Base-by-base conservation (phyloP, 2,329 filamentous ascomycete species). In the Fusarium sp. region DNA sequence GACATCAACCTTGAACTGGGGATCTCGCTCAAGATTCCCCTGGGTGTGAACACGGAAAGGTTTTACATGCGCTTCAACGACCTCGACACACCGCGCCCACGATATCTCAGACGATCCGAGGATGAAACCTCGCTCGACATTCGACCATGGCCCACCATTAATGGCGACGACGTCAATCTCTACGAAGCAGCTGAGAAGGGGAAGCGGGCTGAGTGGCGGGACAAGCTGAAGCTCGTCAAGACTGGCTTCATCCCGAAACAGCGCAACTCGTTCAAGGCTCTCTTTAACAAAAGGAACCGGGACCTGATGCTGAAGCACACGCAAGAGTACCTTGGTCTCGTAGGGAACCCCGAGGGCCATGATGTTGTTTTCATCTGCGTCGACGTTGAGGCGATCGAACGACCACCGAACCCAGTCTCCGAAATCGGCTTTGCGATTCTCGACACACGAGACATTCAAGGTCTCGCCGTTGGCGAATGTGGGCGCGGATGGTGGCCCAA, bases 341-440 rank as follows among this genome's bases (percentile, higher is more conserved):
- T 65, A 20, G 72, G 64, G 10, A 43, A 64, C 5, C 57, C 59
- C 1, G 68, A 60, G 8, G 57, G 60, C 9, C 45, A 67, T 9
- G 71, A 80, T 25, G 75, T 79, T 6, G 87, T 97, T 9, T 93
- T 98, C 76, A 86, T 98, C 68, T 91, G 89, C 71, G 86, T 98
- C 52, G 97, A 99, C 77, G 85, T 97, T 35, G 97, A 99, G 82
- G 91, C 92, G 1, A 94, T 92, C 67, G 97, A 99, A 81, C 83
- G 84, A 25, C 86, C 89, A 52, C 89, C 91, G 14, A 85, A 87
- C 37, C 85, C 89, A 14, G 88, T 98, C 68, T 97, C 95, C 0
- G 97, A 99, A 82, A 87, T 99, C 43, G 97, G 97, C 1, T 86
- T 99, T 45, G 92, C 94, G 2, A 92, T 92, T 4, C 86, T 98